A percentile compares a stretch with the other conserved stretches of the same genome.
These are phyloP conservation scores for Phytophthora palmivora DNA, from an alignment of 352 stramenopile genomes.

Conservation along the genomic window DNA sequence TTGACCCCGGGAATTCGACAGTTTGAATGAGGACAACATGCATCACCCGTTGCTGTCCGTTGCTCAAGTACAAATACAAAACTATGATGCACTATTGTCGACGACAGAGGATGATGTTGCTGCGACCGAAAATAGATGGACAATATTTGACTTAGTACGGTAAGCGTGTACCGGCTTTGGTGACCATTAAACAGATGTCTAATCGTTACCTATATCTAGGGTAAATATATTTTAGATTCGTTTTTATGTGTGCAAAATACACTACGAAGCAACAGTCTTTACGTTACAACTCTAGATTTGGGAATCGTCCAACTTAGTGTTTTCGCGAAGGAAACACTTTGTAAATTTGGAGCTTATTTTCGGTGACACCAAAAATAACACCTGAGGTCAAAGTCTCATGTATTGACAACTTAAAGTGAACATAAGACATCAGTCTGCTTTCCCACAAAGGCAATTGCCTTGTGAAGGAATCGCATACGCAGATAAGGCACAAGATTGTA, in stretches of 20 bases:
- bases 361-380: background rate
- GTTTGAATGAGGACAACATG: too few species aligned
- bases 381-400: background rate
- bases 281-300: conserved; percentile 5
- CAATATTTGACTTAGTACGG: too few species aligned
- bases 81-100: too few species aligned
- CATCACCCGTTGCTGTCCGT: too few species aligned
- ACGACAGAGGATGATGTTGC: too few species aligned
- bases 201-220: conserved; percentile 6
- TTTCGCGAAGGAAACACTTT: background rate
- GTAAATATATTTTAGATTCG: conserved; percentile 4
- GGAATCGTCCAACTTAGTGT: conserved; percentile 2
- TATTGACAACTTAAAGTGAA: conserved; percentile 4
- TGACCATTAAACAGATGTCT: background rate
- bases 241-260: conserved; percentile 7
- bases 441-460: background rate
- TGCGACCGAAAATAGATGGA: too few species aligned
- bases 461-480: conserved; percentile 5
- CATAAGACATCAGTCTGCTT: background rate
- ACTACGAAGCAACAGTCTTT: background rate
- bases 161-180: too few species aligned
- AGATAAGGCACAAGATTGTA: conserved; percentile 6
- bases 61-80: too few species aligned
- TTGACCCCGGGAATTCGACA: too few species aligned
- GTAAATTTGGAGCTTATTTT: conserved; percentile 5